These are phyloP conservation scores for Fusarium sp. DNA, from an alignment of 2,329 filamentous ascomycete genomes.

Conservation along the genomic window DNA sequence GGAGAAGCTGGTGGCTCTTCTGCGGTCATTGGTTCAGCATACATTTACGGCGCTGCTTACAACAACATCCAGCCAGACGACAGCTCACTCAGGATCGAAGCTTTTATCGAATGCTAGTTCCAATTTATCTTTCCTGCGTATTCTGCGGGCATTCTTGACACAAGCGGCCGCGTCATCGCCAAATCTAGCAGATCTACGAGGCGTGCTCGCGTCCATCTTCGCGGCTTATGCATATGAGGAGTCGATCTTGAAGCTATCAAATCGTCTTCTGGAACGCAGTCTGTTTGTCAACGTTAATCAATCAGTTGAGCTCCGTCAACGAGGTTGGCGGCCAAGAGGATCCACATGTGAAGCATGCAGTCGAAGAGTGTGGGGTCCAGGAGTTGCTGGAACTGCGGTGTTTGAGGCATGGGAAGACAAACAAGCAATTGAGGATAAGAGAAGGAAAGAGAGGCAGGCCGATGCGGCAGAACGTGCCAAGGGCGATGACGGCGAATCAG, in stretches of 20 bases:
- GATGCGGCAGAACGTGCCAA: slow-evolving; percentile 56
- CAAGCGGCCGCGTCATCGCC: slow-evolving; percentile 86
- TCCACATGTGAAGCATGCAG: slow-evolving; percentile 92
- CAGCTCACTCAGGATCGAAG: slow-evolving; percentile 53
- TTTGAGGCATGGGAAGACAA: slow-evolving; percentile 86
- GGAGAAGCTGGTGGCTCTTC: slow-evolving; percentile 73
- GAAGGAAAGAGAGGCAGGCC: slow-evolving; percentile 61
- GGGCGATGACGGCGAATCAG: slow-evolving; percentile 51
- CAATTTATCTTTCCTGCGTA: slow-evolving; percentile 86
- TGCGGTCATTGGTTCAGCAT: slow-evolving; percentile 88
- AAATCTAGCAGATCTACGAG: slow-evolving; percentile 87
- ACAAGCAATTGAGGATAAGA: slow-evolving; percentile 63
- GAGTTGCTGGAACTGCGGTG: slow-evolving; percentile 77
- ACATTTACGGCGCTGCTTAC: slow-evolving; percentile 90
- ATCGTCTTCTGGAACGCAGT: slow-evolving; percentile 88
- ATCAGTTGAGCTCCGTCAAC: slow-evolving; percentile 80
- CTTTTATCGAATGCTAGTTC: slow-evolving; percentile 58
- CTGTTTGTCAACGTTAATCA: slow-evolving; percentile 87
- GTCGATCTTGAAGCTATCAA: slow-evolving; percentile 87
- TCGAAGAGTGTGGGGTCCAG: slow-evolving; percentile 88
- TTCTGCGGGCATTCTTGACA: slow-evolving; percentile 89
- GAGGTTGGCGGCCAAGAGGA: slow-evolving; percentile 89
- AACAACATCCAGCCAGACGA: slow-evolving; percentile 73
- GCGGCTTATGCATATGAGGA: slow-evolving; percentile 96
- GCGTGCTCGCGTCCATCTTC: slow-evolving; percentile 90